These are phyloP conservation scores for Imleria badia DNA, from an alignment of 768 basidiomycete species.

Conservation along the genomic window DNA sequence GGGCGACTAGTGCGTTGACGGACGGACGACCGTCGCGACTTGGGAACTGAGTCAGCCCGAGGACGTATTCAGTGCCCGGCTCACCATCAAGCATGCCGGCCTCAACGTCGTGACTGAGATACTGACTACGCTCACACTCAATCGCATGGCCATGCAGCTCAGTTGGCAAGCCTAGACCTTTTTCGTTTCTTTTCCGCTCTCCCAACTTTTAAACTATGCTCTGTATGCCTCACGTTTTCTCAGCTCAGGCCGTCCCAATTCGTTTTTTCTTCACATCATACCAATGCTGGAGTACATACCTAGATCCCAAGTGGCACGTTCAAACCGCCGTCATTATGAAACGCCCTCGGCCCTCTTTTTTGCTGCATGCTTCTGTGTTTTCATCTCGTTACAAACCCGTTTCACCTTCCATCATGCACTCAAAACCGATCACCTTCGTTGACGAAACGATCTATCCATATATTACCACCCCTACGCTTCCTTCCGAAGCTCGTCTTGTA, in stretches of 20 bases:
- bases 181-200: too few relatives aligned
- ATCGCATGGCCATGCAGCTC: constrained; percentile 64
- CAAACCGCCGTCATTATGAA: constrained; percentile 16
- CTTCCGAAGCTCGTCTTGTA: constrained; percentile 40
- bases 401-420: neutral
- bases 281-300: neutral
- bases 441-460: constrained; percentile 5
- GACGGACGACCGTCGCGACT: constrained; percentile 56
- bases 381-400: constrained; percentile 1
- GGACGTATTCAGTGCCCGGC: constrained; percentile 56
- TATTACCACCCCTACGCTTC: constrained; percentile 21
- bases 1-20: constrained; percentile 58
- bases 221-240: neutral
- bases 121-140: constrained; percentile 70
- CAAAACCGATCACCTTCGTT: neutral
- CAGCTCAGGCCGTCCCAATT: neutral
- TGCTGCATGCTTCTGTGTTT: constrained; percentile 16
- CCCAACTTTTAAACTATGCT: constrained; percentile 3
- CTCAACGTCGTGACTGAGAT: constrained; percentile 73
- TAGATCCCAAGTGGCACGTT: neutral
- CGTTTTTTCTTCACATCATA: neutral
- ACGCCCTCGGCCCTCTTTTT: constrained; percentile 7
- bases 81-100: constrained; percentile 58
- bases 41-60: constrained; percentile 65
- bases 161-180: constrained; percentile 42